Evolutionary conservation across 768 basidiomycete species (phyloP).

Genomic region (Kwoniella sp.): DNA sequence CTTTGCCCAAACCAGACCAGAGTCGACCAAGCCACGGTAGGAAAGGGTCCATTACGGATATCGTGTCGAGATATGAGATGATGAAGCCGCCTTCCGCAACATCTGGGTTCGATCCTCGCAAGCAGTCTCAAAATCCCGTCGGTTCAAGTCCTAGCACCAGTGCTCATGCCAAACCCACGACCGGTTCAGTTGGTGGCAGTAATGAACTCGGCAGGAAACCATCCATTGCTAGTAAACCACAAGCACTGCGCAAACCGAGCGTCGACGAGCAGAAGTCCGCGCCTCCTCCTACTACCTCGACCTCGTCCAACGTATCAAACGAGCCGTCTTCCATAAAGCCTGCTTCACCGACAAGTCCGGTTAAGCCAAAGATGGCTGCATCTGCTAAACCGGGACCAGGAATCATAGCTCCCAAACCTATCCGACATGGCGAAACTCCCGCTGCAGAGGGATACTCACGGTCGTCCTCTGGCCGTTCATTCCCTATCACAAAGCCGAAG

Average conservation of each 20-base stretch:
- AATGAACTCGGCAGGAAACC: slow-evolving; percentile 39
- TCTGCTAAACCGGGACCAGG: slow-evolving; percentile 14
- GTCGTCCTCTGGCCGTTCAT: slow-evolving; percentile 39
- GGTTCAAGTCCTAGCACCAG: background rate
- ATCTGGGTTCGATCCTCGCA: slow-evolving; percentile 3
- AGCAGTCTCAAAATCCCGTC: background rate
- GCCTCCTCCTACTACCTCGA: background rate
- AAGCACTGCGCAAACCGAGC: slow-evolving; percentile 8
- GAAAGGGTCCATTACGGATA: slow-evolving; percentile 50
- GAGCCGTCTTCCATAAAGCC: background rate
- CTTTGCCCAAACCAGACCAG: background rate
- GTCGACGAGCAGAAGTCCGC: slow-evolving; percentile 3
- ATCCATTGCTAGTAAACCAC: slow-evolving; percentile 16
- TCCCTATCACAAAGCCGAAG: slow-evolving; percentile 38
- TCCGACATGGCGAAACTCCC: slow-evolving; percentile 25
- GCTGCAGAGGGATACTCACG: slow-evolving; percentile 27
- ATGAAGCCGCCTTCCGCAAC: slow-evolving; percentile 26
- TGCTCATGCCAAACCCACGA: background rate
- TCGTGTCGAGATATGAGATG: slow-evolving; percentile 45
- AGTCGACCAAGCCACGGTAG: slow-evolving; percentile 34
- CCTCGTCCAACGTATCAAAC: background rate
- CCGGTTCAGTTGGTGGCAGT: background rate
- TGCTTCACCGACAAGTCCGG: background rate
- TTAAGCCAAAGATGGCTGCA: slow-evolving; percentile 6
- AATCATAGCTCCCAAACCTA: slow-evolving; percentile 16